Evolutionary conservation across 1,284 basidiomycete genomes (phyloP).

Genomic region (Moniliella sp.): DNA sequence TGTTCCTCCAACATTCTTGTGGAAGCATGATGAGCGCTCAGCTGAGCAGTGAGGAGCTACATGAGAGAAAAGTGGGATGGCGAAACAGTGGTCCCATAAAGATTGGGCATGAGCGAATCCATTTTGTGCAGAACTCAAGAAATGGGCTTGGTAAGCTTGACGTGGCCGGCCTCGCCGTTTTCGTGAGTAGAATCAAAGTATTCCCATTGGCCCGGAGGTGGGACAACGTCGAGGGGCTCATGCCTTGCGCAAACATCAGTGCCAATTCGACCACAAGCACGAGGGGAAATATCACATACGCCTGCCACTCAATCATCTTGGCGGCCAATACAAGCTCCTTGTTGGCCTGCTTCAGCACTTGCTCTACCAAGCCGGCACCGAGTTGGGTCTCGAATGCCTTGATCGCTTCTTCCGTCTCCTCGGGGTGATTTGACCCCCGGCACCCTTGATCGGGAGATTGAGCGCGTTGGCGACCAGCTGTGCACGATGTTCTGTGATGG

Average conservation of each 20-base stretch:
- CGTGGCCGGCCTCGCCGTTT: conserved; percentile 24
- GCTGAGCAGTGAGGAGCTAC: no score
- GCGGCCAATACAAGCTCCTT: conserved; percentile 57
- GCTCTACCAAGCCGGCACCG: conserved; percentile 43
- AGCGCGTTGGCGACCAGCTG: conserved; percentile 43
- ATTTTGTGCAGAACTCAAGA: no score
- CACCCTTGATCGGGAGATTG: conserved; percentile 39
- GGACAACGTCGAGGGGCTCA: conserved; percentile 62
- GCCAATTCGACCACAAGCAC: no score
- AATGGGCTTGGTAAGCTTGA: no score
- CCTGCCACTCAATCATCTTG: conserved; percentile 84
- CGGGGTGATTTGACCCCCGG: no score
- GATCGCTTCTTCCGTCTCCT: conserved; percentile 53
- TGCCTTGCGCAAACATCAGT: conserved; percentile 37
- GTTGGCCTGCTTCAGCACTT: conserved; percentile 58
- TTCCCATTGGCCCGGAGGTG: conserved; percentile 64
- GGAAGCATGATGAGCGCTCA: no score
- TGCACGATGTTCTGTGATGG: conserved; percentile 63
- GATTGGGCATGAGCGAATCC: no score
- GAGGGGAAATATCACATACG: conserved; percentile 45
- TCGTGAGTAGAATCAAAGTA: conserved; percentile 40
- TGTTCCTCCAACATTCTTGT: no score
- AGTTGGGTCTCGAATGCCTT: conserved; percentile 46
- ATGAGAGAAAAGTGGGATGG: no score
- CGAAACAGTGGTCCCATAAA: no score